Evolutionary conservation across 169 alveolate genomes (phyloP), one percentile per base, ranked within the genome.

Genomic region (Amoebophrya sp.): DNA sequence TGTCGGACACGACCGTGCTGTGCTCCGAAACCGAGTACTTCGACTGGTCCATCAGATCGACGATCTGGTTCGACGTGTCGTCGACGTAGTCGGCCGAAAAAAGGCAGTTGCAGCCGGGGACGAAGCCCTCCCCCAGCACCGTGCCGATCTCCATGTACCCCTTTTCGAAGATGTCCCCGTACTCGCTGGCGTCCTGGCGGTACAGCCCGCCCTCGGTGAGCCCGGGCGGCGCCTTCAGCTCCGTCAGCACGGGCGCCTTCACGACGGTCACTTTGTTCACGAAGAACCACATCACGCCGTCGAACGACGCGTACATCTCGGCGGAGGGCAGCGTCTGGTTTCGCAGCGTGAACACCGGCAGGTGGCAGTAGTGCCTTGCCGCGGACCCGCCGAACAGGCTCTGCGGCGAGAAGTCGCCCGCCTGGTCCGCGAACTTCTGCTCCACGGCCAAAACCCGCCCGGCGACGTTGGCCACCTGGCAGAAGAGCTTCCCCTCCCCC

Each of bases 141-240:
- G 78, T 58, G 78, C 78, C 78, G 34, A 58, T 58, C 34, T 58
- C 78, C 78, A 58, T 58, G 78, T 58, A 58, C 34, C 78, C 78
- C 78, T 58, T 58, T n/a, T 58, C 78, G 78, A 58, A 58, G 78
- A 58, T 58, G 23, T 58, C 78, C 34, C 78, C 78, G 23, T 58
- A 58, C 38, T 16, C 10, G 7, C 7, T 16, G 7, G 7, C 78
- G 78, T 58, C 78, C 78, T 7, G 26, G 4, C 78, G 78, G 78
- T 58, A 58, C 78, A 58, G 23, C 38, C 78, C 78, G 78, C 78
- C 78, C 34, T 58, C 78, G 10, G 78, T 58, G 7, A 58, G 23
- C 34, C 78, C 78, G 34, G 78, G 78, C 0, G 78, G 78, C 0
- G 78, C 78, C 23, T n/a, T 16, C 4, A 58, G 34, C 23, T 58